Conservation (phyloP, 2,329 filamentous ascomycete species). For the Madurella fahalii region DNA sequence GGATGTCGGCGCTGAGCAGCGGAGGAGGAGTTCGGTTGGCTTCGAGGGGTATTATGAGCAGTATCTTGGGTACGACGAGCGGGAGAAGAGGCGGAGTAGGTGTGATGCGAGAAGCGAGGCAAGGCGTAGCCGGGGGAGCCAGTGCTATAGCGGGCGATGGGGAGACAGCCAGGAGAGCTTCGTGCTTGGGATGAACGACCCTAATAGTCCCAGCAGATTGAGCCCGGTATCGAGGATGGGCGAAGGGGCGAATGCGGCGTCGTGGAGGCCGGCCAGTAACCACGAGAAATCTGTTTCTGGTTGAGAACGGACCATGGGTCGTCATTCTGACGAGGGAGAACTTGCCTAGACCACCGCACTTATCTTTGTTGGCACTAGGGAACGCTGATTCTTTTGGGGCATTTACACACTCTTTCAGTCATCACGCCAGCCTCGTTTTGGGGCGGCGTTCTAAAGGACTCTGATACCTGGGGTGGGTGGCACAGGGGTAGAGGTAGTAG, state of each 20-base stretch:
- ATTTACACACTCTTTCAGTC: no score
- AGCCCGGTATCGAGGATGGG: slow-evolving; percentile 26
- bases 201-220: slow-evolving; percentile 26
- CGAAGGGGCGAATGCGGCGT: slow-evolving; percentile 11
- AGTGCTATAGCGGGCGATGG: slow-evolving; percentile 21
- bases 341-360: no score
- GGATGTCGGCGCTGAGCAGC: background rate
- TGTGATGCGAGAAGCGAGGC: slow-evolving; percentile 1
- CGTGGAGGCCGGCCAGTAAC: background rate
- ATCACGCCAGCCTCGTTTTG: no score
- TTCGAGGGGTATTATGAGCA: slow-evolving; percentile 27
- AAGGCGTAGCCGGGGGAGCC: slow-evolving; percentile 5
- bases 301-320: background rate
- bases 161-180: slow-evolving; percentile 32
- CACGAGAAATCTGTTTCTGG: background rate
- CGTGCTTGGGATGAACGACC: slow-evolving; percentile 31
- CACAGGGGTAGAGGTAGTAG: no score
- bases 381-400: no score
- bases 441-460: no score
- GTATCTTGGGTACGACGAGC: slow-evolving; percentile 16
- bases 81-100: slow-evolving; percentile 13
- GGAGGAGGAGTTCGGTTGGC: slow-evolving; percentile 23
- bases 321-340: no score
- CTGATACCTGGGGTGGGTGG: no score
- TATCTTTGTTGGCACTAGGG: no score